phyloP scores from a whole-genome alignment of 164 flowering plant species.

The Annona squamosa region DNA sequence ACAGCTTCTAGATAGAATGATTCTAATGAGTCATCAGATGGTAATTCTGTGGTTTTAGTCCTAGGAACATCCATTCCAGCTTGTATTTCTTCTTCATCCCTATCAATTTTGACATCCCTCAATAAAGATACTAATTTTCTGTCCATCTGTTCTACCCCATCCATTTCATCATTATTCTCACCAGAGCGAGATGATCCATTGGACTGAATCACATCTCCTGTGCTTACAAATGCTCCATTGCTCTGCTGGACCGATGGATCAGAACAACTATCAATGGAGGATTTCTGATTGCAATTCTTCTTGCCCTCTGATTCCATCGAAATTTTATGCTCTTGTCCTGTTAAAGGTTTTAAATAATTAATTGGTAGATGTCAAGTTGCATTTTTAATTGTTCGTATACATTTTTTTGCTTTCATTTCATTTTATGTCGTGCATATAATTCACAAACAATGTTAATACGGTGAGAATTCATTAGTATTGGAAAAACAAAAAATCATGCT shows the following conservation, averaged over 20 bases:
- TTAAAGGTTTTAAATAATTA: conserved; percentile 12
- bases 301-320: conserved; percentile 7
- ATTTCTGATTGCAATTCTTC: conserved; percentile 14
- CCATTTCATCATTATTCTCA: neutral
- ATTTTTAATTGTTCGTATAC: neutral
- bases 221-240: conserved; percentile 3
- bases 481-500: too few species aligned
- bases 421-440: too few species aligned
- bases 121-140: neutral
- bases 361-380: neutral
- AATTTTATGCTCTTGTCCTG: conserved; percentile 19
- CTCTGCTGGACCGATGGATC: conserved; percentile 4
- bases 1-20: conserved; percentile 15
- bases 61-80: conserved; percentile 2
- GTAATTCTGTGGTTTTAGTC: conserved; percentile 9
- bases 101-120: conserved; percentile 3
- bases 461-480: too few species aligned
- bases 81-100: conserved; percentile 1
- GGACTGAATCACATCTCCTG: neutral
- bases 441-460: too few species aligned
- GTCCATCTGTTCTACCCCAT: neutral
- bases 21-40: conserved; percentile 8
- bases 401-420: too few species aligned
- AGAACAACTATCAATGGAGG: conserved; percentile 1
- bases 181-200: conserved; percentile 2